Conservation (phyloP, 768 basidiomycete genomes). For the Mycena sanguinolenta region DNA sequence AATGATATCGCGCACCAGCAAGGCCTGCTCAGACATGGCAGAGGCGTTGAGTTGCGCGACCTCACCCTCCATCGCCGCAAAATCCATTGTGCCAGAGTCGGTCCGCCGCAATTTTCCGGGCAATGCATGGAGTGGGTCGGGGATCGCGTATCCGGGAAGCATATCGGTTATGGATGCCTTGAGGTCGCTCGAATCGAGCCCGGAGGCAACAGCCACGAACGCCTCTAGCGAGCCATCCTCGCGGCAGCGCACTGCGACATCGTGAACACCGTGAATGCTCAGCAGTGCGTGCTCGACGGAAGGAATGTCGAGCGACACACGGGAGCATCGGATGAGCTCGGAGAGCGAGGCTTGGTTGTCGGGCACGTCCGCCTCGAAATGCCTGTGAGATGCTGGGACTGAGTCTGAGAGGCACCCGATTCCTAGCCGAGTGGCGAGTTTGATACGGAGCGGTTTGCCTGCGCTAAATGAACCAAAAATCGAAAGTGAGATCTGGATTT, state of each 20-base stretch:
- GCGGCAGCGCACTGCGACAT: constrained; percentile 49
- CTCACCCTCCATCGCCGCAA: constrained; percentile 46
- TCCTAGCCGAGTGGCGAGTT: constrained; percentile 55
- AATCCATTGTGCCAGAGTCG: constrained; percentile 46
- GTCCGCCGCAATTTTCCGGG: constrained; percentile 35
- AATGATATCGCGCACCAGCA: constrained; percentile 52
- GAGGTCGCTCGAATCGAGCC: constrained; percentile 40
- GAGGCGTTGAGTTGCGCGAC: constrained; percentile 38
- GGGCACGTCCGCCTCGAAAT: constrained; percentile 56
- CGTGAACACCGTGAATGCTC: constrained; percentile 48
- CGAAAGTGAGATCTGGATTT: not conserved
- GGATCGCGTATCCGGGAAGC: constrained; percentile 57
- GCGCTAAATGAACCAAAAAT: constrained; percentile 33
- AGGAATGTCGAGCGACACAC: constrained; percentile 46
- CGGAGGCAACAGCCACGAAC: constrained; percentile 47
- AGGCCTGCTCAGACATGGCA: constrained; percentile 47
- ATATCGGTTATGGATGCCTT: constrained; percentile 37
- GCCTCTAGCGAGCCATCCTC: constrained; percentile 52
- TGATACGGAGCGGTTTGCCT: constrained; percentile 61
- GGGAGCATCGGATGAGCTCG: constrained; percentile 52
- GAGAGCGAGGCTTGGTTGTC: constrained; percentile 48
- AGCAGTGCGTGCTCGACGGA: constrained; percentile 45
- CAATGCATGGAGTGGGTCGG: constrained; percentile 51
- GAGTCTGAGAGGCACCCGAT: constrained; percentile 52
- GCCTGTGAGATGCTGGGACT: constrained; percentile 50